phyloP scores from a whole-genome alignment of 345 rosid genomes.

The Sonneratia caseolaris region DNA sequence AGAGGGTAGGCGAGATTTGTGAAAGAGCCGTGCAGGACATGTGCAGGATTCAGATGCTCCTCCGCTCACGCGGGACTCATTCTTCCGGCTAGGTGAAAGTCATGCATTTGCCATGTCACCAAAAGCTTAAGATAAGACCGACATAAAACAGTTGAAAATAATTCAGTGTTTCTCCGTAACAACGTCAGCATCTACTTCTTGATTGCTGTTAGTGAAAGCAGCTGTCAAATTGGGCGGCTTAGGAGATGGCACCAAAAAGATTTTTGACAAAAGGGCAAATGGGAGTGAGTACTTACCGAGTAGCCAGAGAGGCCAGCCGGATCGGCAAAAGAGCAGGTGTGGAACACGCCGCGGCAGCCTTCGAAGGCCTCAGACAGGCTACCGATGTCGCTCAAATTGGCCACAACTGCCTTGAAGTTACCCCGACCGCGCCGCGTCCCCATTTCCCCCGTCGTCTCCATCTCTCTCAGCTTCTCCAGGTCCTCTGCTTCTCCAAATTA shows the following conservation, averaged over 20 bases:
- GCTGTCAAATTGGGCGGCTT: neutral
- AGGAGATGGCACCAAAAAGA: neutral
- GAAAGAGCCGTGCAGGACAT: neutral
- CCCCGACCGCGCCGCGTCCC: constrained; percentile 10
- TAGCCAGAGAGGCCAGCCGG: constrained; percentile 91
- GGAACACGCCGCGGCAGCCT: constrained; percentile 82
- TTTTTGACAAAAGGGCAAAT: neutral
- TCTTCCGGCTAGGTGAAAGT: neutral
- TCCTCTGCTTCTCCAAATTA: constrained; percentile 24
- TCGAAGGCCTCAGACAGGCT: constrained; percentile 52
- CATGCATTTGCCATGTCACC: neutral
- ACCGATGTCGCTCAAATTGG: constrained; percentile 34
- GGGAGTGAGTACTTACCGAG: constrained; percentile 34
- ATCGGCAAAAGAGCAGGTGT: constrained; percentile 64
- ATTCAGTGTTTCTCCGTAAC: too few species aligned
- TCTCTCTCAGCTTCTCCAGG: constrained; percentile 44
- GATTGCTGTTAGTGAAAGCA: neutral
- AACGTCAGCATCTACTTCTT: neutral
- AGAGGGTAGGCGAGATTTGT: too few species aligned
- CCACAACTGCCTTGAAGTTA: constrained; percentile 35
- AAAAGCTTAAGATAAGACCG: too few species aligned
- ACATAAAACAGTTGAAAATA: too few species aligned
- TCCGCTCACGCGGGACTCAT: neutral
- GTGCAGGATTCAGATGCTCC: neutral
- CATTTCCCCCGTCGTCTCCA: constrained; percentile 38